Evolutionary conservation across 768 basidiomycete species (phyloP).

Genomic region (Tulasnella sp.): DNA sequence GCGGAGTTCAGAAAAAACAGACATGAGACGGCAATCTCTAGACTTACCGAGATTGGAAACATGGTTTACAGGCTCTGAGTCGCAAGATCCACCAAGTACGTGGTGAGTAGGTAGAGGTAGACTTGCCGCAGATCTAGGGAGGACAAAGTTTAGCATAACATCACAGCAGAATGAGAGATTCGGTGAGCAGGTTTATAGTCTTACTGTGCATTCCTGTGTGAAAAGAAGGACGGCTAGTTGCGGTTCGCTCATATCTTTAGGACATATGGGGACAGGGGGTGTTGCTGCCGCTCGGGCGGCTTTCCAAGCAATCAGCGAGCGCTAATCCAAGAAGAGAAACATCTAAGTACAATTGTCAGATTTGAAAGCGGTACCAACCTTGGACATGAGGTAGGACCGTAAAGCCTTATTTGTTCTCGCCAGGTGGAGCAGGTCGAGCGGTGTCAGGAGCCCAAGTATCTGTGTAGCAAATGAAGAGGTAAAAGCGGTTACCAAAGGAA

Average conservation of each 20-base stretch:
- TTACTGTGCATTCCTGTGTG: slow-evolving; percentile 2
- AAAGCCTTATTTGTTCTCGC: slow-evolving; percentile 13
- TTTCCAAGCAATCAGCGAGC: not conserved
- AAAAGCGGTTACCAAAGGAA: not conserved
- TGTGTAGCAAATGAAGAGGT: not conserved
- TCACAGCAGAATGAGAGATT: not conserved
- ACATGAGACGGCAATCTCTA: too few species aligned
- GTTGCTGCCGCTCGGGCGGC: not conserved
- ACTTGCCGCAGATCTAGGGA: not conserved
- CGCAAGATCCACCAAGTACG: not conserved
- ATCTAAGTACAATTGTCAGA: too few species aligned
- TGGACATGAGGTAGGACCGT: not conserved
- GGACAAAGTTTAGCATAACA: not conserved
- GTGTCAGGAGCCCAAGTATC: slow-evolving; percentile 1
- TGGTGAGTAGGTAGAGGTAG: not conserved
- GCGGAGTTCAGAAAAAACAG: too few species aligned
- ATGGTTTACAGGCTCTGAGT: not conserved
- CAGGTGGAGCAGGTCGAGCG: not conserved
- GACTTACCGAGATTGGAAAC: too few species aligned
- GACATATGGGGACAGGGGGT: not conserved
- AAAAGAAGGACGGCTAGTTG: slow-evolving; percentile 1
- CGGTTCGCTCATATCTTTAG: not conserved
- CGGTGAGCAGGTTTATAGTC: not conserved
- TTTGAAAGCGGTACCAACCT: not conserved
- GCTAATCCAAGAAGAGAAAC: not conserved